Percentiles rank a stretch among this genome's conserved stretches.
phyloP scores from a whole-genome alignment of 1,139 yeast genomes.

The Kodamaea sp. region DNA sequence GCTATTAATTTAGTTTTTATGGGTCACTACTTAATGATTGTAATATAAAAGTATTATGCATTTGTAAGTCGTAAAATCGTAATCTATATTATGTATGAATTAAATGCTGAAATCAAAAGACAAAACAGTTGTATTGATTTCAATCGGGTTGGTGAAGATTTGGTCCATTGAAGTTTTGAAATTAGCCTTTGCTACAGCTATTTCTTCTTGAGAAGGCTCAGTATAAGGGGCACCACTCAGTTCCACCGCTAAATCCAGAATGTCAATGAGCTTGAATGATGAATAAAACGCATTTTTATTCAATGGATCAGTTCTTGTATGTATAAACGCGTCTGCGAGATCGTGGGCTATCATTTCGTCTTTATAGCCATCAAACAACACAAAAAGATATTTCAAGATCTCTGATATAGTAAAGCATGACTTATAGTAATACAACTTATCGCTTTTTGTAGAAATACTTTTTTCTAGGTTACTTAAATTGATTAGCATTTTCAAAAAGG shows the following conservation, averaged over 20 bases:
- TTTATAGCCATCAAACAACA: slow-evolving; percentile 32
- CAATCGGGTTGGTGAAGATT: background rate
- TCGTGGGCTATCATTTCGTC: slow-evolving; percentile 21
- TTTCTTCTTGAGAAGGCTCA: slow-evolving; percentile 9
- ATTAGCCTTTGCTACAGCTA: slow-evolving; percentile 1
- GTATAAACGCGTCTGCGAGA: slow-evolving; percentile 5
- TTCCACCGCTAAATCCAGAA: slow-evolving; percentile 9
- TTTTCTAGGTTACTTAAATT: slow-evolving; percentile 14
- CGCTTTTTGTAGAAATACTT: slow-evolving; percentile 4
- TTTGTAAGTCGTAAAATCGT: too few species aligned
- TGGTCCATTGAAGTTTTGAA: background rate
- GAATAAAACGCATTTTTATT: slow-evolving; percentile 7
- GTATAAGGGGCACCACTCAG: background rate
- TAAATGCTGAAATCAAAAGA: too few species aligned
- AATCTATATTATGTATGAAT: too few species aligned
- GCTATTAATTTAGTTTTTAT: background rate
- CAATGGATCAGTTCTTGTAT: background rate
- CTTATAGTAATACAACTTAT: slow-evolving; percentile 8
- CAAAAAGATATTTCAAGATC: slow-evolving; percentile 8
- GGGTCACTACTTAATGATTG: background rate
- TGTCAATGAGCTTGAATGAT: slow-evolving; percentile 10
- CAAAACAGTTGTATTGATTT: background rate
- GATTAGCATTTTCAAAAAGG: slow-evolving; percentile 21
- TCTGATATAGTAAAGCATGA: slow-evolving; percentile 7
- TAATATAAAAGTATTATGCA: too few species aligned